phyloP scores from a whole-genome alignment of 2,329 filamentous ascomycete species.

The Lachnellula cervina region DNA sequence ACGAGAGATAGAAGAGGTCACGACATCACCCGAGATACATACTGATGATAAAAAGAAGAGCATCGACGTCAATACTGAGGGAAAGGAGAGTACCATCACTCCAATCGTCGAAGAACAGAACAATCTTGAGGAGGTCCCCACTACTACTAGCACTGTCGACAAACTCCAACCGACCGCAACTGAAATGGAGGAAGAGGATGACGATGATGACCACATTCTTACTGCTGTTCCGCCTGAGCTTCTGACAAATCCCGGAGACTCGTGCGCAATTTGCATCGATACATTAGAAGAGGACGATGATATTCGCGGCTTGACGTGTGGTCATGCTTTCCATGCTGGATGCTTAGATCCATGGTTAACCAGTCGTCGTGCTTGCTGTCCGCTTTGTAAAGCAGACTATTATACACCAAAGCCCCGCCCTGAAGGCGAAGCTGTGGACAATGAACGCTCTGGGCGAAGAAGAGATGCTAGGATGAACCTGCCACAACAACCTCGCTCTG shows the following conservation, averaged over 20 bases:
- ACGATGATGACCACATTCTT: slow-evolving; percentile 73
- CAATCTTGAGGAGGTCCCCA: slow-evolving; percentile 26
- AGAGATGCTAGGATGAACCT: slow-evolving; percentile 22
- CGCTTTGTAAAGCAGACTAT: slow-evolving; percentile 96
- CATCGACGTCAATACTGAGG: slow-evolving; percentile 13
- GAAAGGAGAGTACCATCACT: slow-evolving; percentile 22
- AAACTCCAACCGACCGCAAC: slow-evolving; percentile 33
- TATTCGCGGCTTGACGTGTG: slow-evolving; percentile 86
- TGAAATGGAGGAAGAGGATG: slow-evolving; percentile 50
- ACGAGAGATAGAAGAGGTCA: slow-evolving; percentile 9
- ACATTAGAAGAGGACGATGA: slow-evolving; percentile 92
- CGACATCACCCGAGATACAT: slow-evolving; percentile 12
- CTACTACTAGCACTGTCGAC: slow-evolving; percentile 30
- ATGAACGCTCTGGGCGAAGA: slow-evolving; percentile 26
- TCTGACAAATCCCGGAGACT: slow-evolving; percentile 77
- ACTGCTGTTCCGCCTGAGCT: slow-evolving; percentile 77
- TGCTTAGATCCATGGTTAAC: slow-evolving; percentile 98
- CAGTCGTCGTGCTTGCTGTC: slow-evolving; percentile 88
- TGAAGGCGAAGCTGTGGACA: slow-evolving; percentile 27
- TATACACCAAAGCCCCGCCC: slow-evolving; percentile 88
- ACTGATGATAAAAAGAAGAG: slow-evolving; percentile 15
- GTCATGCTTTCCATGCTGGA: slow-evolving; percentile 95
- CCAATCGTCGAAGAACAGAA: slow-evolving; percentile 20
- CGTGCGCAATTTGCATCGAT: slow-evolving; percentile 95
- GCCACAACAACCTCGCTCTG: slow-evolving; percentile 23